Evolutionary conservation across 1,284 basidiomycete genomes (phyloP).

Genomic region (Cerrena zonata): DNA sequence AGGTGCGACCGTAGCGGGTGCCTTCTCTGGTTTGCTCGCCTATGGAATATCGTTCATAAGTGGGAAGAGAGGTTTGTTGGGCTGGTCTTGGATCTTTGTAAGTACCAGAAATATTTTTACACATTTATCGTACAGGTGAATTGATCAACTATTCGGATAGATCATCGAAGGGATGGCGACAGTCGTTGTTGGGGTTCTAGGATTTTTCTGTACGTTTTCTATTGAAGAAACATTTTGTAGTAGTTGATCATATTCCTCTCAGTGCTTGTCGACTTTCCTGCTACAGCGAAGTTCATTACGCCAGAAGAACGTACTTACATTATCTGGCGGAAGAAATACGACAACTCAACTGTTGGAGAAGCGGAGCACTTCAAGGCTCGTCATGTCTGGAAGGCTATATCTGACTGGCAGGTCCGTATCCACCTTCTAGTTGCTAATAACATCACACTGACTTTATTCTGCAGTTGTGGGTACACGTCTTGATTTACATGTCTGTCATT

Average conservation of each 20-base stretch:
- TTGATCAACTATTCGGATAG: too few species aligned
- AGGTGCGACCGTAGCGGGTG: slow-evolving; percentile 30
- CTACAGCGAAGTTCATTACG: slow-evolving; percentile 52
- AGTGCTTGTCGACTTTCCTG: slow-evolving; percentile 57
- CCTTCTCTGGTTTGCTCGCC: slow-evolving; percentile 31
- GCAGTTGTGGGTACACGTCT: slow-evolving; percentile 49
- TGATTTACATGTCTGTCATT: slow-evolving; percentile 56
- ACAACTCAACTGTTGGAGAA: slow-evolving; percentile 61
- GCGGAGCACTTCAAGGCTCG: slow-evolving; percentile 52
- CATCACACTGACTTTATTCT: not conserved
- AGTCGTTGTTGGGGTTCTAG: slow-evolving; percentile 40
- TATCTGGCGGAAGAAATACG: slow-evolving; percentile 59
- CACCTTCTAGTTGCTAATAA: not conserved
- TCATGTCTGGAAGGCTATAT: slow-evolving; percentile 49
- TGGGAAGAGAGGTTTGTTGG: slow-evolving; percentile 28
- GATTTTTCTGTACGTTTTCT: slow-evolving; percentile 37
- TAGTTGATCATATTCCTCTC: not conserved
- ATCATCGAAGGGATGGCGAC: slow-evolving; percentile 52
- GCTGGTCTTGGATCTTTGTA: slow-evolving; percentile 42
- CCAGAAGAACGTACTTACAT: slow-evolving; percentile 54
- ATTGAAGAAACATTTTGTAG: not conserved
- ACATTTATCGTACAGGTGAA: too few species aligned
- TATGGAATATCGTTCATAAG: slow-evolving; percentile 34
- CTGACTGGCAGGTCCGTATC: slow-evolving; percentile 57
- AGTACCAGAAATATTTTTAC: slow-evolving; percentile 18